These are phyloP conservation scores for Pseudocercospora macadamiae DNA, from an alignment of 2,329 filamentous ascomycete species.

Conservation along the genomic window DNA sequence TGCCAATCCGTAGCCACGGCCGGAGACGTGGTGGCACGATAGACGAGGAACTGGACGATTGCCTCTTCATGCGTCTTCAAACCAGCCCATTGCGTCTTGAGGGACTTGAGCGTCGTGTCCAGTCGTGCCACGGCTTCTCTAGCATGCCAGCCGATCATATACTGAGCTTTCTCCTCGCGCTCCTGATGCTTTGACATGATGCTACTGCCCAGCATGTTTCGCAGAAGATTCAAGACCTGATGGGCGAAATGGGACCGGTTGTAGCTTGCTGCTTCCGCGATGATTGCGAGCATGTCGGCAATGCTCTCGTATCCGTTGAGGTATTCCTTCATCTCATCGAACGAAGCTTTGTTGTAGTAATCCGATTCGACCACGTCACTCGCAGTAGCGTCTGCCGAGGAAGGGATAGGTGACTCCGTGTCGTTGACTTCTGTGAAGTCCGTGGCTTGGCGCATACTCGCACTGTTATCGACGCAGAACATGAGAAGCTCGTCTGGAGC, in stretches of 20 bases:
- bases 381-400: conserved; percentile 17
- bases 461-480: conserved; percentile 41
- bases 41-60: conserved; percentile 34
- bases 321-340: conserved; percentile 35
- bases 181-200: conserved; percentile 19
- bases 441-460: conserved; percentile 37
- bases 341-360: conserved; percentile 12
- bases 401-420: not conserved
- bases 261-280: conserved; percentile 14
- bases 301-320: conserved; percentile 33
- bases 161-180: conserved; percentile 10
- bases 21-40: conserved; percentile 25
- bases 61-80: conserved; percentile 29
- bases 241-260: not conserved
- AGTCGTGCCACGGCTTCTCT: not conserved
- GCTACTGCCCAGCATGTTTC: conserved; percentile 17
- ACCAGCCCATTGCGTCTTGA: conserved; percentile 21
- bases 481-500: conserved; percentile 41
- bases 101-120: conserved; percentile 6
- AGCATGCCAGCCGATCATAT: not conserved
- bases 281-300: conserved; percentile 35
- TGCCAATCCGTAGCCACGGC: conserved; percentile 25
- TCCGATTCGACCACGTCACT: conserved; percentile 15
- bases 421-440: conserved; percentile 39
- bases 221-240: conserved; percentile 26